Evolutionary conservation across 2,329 filamentous ascomycete species (phyloP).

Genomic region (Xylariaceae sp.): DNA sequence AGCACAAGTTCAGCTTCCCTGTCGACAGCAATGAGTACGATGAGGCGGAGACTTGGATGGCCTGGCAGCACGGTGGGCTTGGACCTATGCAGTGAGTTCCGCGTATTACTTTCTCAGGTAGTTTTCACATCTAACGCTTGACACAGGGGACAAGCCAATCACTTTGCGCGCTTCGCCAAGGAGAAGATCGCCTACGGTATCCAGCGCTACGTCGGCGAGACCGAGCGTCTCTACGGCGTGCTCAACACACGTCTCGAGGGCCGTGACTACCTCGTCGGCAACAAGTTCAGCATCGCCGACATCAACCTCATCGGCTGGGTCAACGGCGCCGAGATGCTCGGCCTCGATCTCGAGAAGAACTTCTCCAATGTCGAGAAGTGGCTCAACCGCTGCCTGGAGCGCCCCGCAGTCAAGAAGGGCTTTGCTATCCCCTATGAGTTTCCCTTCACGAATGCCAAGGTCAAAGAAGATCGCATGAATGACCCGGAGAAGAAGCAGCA

Average conservation of each 20-base stretch:
- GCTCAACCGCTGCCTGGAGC: conserved; percentile 57
- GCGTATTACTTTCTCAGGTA: too few species aligned
- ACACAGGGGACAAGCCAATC: conserved; percentile 72
- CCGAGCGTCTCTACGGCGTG: conserved; percentile 68
- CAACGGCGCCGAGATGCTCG: conserved; percentile 53
- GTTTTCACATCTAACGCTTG: too few species aligned
- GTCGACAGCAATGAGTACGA: conserved; percentile 35
- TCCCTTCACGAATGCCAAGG: conserved; percentile 36
- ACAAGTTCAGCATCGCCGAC: conserved; percentile 65
- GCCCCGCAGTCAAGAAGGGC: conserved; percentile 62
- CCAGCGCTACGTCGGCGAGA: conserved; percentile 72
- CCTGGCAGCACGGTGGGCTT: conserved; percentile 71
- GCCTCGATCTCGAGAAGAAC: conserved; percentile 53
- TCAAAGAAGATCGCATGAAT: conserved; percentile 39
- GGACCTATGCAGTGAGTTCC: conserved; percentile 70
- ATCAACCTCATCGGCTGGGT: conserved; percentile 72
- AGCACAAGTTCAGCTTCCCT: conserved; percentile 63
- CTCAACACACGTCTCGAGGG: conserved; percentile 60
- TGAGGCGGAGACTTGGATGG: conserved; percentile 57
- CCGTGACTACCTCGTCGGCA: conserved; percentile 53
- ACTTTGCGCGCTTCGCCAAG: conserved; percentile 65
- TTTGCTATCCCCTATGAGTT: conserved; percentile 53
- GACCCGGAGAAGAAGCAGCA: conserved; percentile 46
- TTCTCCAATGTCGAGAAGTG: conserved; percentile 66
- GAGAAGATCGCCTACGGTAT: conserved; percentile 68